A percentile compares a stretch with the other conserved stretches of the same genome.
Evolutionary conservation across 2,329 filamentous ascomycete genomes (phyloP).

Genomic region (Rugonectria rugulosa): DNA sequence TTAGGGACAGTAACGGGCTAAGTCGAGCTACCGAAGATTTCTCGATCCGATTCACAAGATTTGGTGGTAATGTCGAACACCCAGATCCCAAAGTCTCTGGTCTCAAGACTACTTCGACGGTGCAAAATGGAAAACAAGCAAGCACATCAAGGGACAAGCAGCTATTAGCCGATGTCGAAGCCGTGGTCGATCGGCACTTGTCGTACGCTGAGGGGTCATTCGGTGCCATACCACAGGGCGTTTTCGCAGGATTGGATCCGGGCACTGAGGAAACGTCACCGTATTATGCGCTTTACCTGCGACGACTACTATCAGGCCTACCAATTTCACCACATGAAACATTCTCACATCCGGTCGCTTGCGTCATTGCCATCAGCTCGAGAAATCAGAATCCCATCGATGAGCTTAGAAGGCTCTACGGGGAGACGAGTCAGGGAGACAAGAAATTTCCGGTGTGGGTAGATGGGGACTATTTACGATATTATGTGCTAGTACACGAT

Average conservation of each 20-base stretch:
- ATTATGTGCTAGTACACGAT: constrained; percentile 96
- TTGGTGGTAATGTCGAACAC: constrained; percentile 66
- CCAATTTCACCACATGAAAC: constrained; percentile 87
- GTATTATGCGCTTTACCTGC: constrained; percentile 86
- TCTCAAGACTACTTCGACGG: constrained; percentile 42
- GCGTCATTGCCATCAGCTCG: constrained; percentile 94
- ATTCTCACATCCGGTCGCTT: constrained; percentile 92
- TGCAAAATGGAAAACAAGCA: constrained; percentile 37
- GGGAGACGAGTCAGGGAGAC: constrained; percentile 80
- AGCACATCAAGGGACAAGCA: constrained; percentile 42
- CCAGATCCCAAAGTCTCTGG: constrained; percentile 51
- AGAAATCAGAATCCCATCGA: constrained; percentile 85
- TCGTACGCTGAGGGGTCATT: constrained; percentile 73
- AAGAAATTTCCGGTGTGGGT: constrained; percentile 83
- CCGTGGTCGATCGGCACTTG: constrained; percentile 81
- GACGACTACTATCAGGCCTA: constrained; percentile 81
- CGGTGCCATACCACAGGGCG: constrained; percentile 45
- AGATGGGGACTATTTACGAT: constrained; percentile 89
- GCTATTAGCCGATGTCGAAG: constrained; percentile 73
- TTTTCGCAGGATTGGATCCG: constrained; percentile 50
- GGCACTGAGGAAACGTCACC: constrained; percentile 68
- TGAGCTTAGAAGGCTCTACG: constrained; percentile 83
- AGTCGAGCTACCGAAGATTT: constrained; percentile 89
- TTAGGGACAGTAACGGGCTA: constrained; percentile 87
- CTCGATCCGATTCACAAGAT: constrained; percentile 81